Conservation (phyloP, 2,329 filamentous ascomycete species). For the Aspergillus bombycis region DNA sequence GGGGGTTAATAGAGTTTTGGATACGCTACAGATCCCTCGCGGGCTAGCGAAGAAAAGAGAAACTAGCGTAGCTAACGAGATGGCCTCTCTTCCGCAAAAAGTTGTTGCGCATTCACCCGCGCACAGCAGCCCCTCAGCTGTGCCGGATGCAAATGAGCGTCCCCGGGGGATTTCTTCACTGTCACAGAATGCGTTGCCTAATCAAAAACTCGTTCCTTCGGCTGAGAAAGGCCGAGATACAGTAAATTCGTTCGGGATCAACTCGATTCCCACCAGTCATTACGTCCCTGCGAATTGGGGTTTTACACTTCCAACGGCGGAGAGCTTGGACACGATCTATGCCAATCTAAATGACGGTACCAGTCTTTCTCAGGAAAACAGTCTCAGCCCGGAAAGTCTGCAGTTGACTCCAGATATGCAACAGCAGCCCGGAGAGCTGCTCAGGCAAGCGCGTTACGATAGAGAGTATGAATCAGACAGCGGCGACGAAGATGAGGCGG, state of each 20-base stretch:
- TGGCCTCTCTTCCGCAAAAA: neutral
- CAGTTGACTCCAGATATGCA: slow-evolving; percentile 31
- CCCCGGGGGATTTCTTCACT: slow-evolving; percentile 13
- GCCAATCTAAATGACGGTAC: slow-evolving; percentile 32
- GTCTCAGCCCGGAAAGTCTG: slow-evolving; percentile 30
- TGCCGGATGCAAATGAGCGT: slow-evolving; percentile 3
- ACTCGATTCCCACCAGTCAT: slow-evolving; percentile 22
- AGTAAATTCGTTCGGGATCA: slow-evolving; percentile 27
- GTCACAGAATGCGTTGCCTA: slow-evolving; percentile 16
- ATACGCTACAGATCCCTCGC: slow-evolving; percentile 40
- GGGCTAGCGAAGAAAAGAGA: slow-evolving; percentile 21
- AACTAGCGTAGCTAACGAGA: neutral
- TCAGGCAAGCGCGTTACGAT: slow-evolving; percentile 26
- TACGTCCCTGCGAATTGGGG: slow-evolving; percentile 35
- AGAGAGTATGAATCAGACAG: slow-evolving; percentile 37
- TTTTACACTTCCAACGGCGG: slow-evolving; percentile 41
- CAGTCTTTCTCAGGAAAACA: slow-evolving; percentile 24
- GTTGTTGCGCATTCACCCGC: slow-evolving; percentile 14
- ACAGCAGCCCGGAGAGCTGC: slow-evolving; percentile 28
- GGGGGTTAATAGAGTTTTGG: slow-evolving; percentile 42
- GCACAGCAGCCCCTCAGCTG: slow-evolving; percentile 16
- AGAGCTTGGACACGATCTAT: slow-evolving; percentile 39
- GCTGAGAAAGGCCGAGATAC: slow-evolving; percentile 22
- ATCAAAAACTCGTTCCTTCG: slow-evolving; percentile 16
- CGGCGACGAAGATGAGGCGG: slow-evolving; percentile 42